Conservation (phyloP, 2,329 filamentous ascomycete species). For the Exophiala sp. region DNA sequence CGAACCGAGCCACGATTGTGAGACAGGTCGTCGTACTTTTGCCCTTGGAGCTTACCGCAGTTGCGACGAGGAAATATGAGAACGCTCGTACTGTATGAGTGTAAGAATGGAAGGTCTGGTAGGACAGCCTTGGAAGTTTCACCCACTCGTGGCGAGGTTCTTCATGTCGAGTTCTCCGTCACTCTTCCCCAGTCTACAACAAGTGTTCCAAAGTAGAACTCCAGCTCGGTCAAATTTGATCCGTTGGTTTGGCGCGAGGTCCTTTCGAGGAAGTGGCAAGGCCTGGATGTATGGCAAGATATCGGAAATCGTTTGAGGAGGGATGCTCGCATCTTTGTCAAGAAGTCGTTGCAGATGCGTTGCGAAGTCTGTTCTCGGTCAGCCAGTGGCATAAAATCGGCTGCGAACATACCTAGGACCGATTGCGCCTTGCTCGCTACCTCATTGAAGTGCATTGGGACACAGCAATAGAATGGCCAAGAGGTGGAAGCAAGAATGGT, state of each 20-base stretch:
- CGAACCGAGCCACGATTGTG: neutral
- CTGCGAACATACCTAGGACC: conserved; percentile 14
- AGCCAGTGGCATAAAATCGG: neutral
- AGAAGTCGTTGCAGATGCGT: conserved; percentile 21
- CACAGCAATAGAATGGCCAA: neutral
- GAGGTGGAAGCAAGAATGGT: neutral
- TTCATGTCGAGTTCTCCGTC: neutral
- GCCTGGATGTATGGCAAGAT: conserved; percentile 17
- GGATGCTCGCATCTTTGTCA: neutral
- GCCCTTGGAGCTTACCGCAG: conserved; percentile 40
- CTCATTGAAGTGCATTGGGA: conserved; percentile 12
- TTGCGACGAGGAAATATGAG: conserved; percentile 65
- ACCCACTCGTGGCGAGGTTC: conserved; percentile 9
- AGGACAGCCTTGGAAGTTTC: neutral
- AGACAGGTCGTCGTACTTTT: conserved; percentile 6
- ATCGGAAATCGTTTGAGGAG: conserved; percentile 15
- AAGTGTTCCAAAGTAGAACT: conserved; percentile 39
- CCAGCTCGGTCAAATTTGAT: conserved; percentile 32
- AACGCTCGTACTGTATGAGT: conserved; percentile 48
- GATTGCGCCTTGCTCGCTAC: conserved; percentile 12
- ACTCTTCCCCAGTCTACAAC: conserved; percentile 19
- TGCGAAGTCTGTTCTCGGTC: conserved; percentile 28
- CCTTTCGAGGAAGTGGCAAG: conserved; percentile 20
- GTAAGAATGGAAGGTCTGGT: neutral
- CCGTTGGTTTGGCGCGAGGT: conserved; percentile 12